Conservation (phyloP, 2,329 filamentous ascomycete genomes). For the Apiospora rasikravindrae region DNA sequence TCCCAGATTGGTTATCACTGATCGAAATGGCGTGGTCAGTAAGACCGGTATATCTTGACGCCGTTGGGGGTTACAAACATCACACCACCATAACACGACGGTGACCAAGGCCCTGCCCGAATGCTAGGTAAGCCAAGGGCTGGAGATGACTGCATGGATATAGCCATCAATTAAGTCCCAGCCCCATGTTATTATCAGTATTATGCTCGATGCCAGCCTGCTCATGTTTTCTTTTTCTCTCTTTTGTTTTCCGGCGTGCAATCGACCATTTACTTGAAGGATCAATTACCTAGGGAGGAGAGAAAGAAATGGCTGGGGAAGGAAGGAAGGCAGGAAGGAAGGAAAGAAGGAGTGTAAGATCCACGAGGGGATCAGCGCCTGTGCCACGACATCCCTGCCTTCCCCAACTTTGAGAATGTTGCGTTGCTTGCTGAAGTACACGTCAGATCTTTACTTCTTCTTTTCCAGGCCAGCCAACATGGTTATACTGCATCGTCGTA, state of each 20-base stretch:
- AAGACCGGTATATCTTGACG: no score
- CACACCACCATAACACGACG: not conserved
- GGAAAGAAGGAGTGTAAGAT: not conserved
- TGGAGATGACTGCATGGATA: no score
- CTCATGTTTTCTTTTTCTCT: not conserved
- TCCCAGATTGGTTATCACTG: not conserved
- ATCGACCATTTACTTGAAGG: not conserved
- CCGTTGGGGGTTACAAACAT: not conserved
- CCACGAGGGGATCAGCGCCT: not conserved
- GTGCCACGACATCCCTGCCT: not conserved
- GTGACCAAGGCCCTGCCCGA: no score
- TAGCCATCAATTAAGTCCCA: not conserved
- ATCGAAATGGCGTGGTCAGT: not conserved
- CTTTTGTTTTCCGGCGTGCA: not conserved
- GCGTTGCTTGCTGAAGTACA: not conserved
- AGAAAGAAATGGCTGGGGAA: no score
- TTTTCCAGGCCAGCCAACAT: no score
- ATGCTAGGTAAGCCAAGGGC: no score
- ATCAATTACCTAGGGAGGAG: not conserved
- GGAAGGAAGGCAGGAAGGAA: not conserved
- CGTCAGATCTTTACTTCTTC: not conserved
- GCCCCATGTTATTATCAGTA: not conserved
- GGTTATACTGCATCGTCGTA: not conserved
- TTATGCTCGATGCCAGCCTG: not conserved
- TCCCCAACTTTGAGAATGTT: not conserved